Evolutionary conservation across 2,329 filamentous ascomycete genomes (phyloP), one percentile per base, ranked within the genome.

Genomic region (Sclerotinia nivalis): DNA sequence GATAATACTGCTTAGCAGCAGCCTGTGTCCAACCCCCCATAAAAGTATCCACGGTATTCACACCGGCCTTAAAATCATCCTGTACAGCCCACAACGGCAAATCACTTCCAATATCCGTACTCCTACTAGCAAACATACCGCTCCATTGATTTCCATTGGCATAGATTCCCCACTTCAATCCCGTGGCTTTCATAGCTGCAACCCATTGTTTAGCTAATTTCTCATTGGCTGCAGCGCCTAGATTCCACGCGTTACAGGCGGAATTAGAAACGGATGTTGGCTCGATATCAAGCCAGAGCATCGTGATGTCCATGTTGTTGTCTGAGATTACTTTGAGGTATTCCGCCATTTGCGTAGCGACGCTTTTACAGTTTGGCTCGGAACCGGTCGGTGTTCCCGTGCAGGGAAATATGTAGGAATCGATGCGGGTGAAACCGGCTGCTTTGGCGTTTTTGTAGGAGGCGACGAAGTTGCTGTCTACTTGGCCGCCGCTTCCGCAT

Each of bases 81-180:
- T 76, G 75, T 2, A 76, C 75, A n/a, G 75, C 74, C 74, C 73
- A 76, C 28, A 76, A 72, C 8, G 75, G 75, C 1, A 76, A 66
- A 47, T 75, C 68, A 47, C 72, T 75, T 10, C 71, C 75, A 31
- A 76, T 72, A 60, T 76, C 72, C 18, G 74, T 73, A 4, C 67
- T 67, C n/a, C 72, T 66, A 2, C 69, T 71, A 1, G 72, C 64
- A 50, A 76, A 76, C 71, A 76, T 76, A 0, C 60, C 54, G 2
- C 71, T 73, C 75, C 75, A 76, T 72, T 76, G 74, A 66, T 75
- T 75, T 10, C 75, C 72, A 70, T 76, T 76, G 5, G 73, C 75
- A 73, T 76, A 76, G 45, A 76, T 73, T 6, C 75, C 75, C 75
- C 74, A 76, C 1, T 68, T 71, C 20, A 66, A 67, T 5, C 71